Evolutionary conservation across 176 grass and related monocot genomes (phyloP).

Genomic region (Rhynchospora pubera): DNA sequence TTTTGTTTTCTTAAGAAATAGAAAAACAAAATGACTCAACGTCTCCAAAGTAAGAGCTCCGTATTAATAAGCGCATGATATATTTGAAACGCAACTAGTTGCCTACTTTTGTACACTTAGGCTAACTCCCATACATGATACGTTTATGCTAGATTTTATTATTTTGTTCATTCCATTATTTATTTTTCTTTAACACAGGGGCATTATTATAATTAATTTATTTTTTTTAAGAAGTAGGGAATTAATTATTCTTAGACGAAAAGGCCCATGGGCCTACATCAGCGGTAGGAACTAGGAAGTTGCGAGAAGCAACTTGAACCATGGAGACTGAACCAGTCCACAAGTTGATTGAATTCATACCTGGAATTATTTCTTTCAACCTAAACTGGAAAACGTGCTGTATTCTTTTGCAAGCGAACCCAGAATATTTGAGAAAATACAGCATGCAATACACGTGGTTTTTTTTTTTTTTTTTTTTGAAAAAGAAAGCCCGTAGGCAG

Average conservation of each 20-base stretch:
- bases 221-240: not conserved
- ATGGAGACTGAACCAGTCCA: not conserved
- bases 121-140: not conserved
- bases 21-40: not conserved
- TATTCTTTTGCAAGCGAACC: not conserved
- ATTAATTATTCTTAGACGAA: not conserved
- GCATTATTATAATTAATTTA: not conserved
- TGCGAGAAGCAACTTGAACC: not conserved
- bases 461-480: too few relatives aligned
- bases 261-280: not conserved
- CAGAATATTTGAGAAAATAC: not conserved
- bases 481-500: too few relatives aligned
- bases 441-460: too few relatives aligned
- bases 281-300: not conserved
- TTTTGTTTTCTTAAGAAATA: not conserved
- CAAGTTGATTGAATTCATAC: not conserved
- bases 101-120: not conserved
- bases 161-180: not conserved
- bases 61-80: not conserved
- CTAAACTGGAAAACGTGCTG: not conserved
- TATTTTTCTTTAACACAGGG: not conserved
- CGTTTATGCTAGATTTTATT: not conserved
- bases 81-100: not conserved
- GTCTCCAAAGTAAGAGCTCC: not conserved
- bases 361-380: not conserved